Evolutionary conservation across 202 grass and related monocot species (phyloP), one percentile per base, ranked within the genome.

Genomic region (Setaria italica): DNA sequence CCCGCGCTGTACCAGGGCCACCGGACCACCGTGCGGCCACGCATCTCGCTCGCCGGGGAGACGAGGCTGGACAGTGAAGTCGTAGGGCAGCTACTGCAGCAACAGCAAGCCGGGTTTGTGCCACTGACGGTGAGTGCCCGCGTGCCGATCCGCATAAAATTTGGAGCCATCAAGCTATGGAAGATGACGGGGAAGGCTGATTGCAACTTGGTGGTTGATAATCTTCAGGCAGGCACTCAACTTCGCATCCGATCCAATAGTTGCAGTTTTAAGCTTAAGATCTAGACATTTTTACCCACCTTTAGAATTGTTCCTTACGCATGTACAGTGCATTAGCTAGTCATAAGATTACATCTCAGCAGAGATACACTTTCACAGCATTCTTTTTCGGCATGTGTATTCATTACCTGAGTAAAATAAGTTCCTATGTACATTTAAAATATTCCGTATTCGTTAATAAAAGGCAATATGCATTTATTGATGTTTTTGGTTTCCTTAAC

Each of bases 1-100:
- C 97, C 97, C 4, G 45, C 37, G 76, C 88, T 99, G 49, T 99
- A 92, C 88, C 97, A 99, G 89, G 97, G 97, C 15, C 97, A 99
- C 87, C 88, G 77, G 45, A 92, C 81, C 81, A 99, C 90, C 16
- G 90, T 93, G 66, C 75, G 51, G 49, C 79, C 93, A 0, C 17
- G 50, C 8, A 50, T 99, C 81, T 11, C 54, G 45, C 85, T 99
- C 8, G 1, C 74, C 14, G 97, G 97, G 3, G 80, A 88, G 82
- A 87, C 91, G 12, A 19, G 81, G 37, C 69, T 96, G 30, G 89
- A 92, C 32, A 83, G 92, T 48, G 80, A 48, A 32, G 78, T 99
- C 15, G 70, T 85, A 9, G 48, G 15, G 34, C 88, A 89, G 72
- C 80, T 95, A 11, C 0, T 9, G 51, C 79, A 16, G 81, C 86